Percentiles rank a stretch among this genome's conserved stretches.
Evolutionary conservation across 805 yeast species (phyloP).

Genomic region (fission yeast (Schizosaccharomyces pombe)): DNA sequence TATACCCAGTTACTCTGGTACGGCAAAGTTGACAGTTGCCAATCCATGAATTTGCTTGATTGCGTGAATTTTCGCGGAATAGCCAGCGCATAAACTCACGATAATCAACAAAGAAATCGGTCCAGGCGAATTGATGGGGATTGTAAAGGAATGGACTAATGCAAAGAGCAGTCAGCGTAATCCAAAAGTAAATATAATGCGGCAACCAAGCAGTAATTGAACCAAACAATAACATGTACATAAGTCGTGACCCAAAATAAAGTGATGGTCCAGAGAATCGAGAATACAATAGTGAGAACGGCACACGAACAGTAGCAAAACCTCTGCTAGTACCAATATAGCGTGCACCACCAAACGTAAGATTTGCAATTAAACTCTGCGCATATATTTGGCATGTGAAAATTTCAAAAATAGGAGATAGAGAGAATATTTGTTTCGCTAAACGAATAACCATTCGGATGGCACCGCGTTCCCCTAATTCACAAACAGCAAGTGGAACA

Average conservation of each 20-base stretch:
- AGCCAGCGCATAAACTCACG: constrained; percentile 81
- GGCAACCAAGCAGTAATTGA: constrained; percentile 80
- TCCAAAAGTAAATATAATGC: constrained; percentile 92
- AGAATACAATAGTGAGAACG: constrained; percentile 49
- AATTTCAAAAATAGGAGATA: constrained; percentile 83
- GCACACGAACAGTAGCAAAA: constrained; percentile 61
- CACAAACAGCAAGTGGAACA: constrained; percentile 69
- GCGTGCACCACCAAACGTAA: constrained; percentile 75
- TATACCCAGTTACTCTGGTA: constrained; percentile 79
- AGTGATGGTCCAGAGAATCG: constrained; percentile 56
- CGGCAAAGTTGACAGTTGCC: constrained; percentile 50
- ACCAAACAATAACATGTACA: constrained; percentile 50
- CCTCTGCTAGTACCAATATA: constrained; percentile 88
- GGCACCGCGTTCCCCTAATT: constrained; percentile 62
- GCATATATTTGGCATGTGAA: constrained; percentile 88
- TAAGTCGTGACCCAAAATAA: constrained; percentile 49
- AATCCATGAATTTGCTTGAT: constrained; percentile 59
- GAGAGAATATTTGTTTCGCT: constrained; percentile 48
- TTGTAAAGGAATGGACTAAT: constrained; percentile 86
- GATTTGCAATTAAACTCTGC: constrained; percentile 45
- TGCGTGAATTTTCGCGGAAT: constrained; percentile 48
- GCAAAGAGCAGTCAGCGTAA: constrained; percentile 64
- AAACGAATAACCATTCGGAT: constrained; percentile 51
- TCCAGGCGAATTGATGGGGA: constrained; percentile 94
- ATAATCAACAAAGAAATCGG: constrained; percentile 88